Evolutionary conservation across 805 yeast genomes (phyloP).

Genomic region (Candida loeiensis): DNA sequence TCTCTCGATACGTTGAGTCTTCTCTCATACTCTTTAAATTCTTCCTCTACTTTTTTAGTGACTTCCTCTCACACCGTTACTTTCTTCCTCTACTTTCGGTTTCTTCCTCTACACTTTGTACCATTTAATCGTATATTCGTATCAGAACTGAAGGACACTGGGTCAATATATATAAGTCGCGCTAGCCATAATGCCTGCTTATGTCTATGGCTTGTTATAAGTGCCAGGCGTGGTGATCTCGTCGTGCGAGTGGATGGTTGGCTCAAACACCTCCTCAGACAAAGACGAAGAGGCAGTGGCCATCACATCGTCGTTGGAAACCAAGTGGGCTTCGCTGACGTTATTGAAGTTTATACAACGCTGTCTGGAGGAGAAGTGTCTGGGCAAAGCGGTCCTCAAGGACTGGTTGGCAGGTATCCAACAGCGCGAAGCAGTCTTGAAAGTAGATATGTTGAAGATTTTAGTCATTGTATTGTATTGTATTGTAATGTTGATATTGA

Average conservation of each 20-base stretch:
- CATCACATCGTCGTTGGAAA: constrained; percentile 34
- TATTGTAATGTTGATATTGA: not conserved
- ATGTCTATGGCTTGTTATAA: constrained; percentile 26
- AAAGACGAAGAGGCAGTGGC: constrained; percentile 14
- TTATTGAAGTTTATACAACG: constrained; percentile 34
- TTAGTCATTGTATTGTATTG: constrained; percentile 4
- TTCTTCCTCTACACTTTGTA: not conserved
- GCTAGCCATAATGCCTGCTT: not conserved
- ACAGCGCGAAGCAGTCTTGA: constrained; percentile 42
- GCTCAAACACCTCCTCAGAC: constrained; percentile 31
- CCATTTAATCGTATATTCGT: constrained; percentile 4
- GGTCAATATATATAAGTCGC: constrained; percentile 3
- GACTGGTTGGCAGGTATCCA: constrained; percentile 34
- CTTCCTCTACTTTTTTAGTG: not conserved
- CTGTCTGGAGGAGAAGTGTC: constrained; percentile 36
- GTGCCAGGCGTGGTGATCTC: constrained; percentile 44
- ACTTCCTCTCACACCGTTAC: not conserved
- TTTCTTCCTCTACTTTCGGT: not conserved
- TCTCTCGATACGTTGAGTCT: too few species aligned
- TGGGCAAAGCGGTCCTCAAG: constrained; percentile 13
- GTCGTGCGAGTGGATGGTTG: constrained; percentile 38
- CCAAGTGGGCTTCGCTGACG: constrained; percentile 27
- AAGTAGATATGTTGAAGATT: constrained; percentile 30
- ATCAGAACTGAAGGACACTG: not conserved
- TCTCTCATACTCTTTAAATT: too few species aligned